Conservation (phyloP, 2,329 filamentous ascomycete genomes). For the Fusarium transvaalense region DNA sequence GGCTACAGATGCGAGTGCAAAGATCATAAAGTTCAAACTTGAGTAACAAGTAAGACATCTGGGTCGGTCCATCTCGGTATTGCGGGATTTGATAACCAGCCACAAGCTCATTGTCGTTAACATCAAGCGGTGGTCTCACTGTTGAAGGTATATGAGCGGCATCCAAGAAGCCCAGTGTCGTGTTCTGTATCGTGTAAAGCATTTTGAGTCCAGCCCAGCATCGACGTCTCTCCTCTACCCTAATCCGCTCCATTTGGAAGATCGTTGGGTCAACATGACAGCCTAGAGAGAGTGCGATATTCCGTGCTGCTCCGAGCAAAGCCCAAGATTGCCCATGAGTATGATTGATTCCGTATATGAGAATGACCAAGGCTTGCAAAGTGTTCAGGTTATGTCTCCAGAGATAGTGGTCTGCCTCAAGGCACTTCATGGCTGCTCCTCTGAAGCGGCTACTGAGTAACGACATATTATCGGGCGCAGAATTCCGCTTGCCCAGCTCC, state of each 20-base stretch:
- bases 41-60: conserved; percentile 7
- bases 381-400: conserved; percentile 32
- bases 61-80: neutral
- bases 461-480: conserved; percentile 15
- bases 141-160: conserved; percentile 1
- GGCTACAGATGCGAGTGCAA: neutral
- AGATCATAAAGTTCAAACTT: conserved; percentile 6
- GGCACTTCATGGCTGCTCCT: conserved; percentile 27
- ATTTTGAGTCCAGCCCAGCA: conserved; percentile 36
- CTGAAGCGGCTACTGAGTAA: conserved; percentile 16
- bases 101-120: neutral
- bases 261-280: conserved; percentile 24
- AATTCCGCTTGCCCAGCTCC: neutral
- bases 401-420: conserved; percentile 29
- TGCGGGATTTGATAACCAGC: neutral
- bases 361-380: conserved; percentile 16
- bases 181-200: conserved; percentile 37
- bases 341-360: conserved; percentile 36
- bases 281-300: conserved; percentile 28
- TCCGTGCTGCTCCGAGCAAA: conserved; percentile 19
- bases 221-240: conserved; percentile 24
- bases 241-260: conserved; percentile 20
- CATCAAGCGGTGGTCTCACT: neutral
- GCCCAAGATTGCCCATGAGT: conserved; percentile 37
- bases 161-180: conserved; percentile 26